Percentiles rank a stretch among this genome's conserved stretches.
These are phyloP conservation scores for Solanum sparsipilum DNA, from an alignment of 257 asterid species.

Conservation along the genomic window DNA sequence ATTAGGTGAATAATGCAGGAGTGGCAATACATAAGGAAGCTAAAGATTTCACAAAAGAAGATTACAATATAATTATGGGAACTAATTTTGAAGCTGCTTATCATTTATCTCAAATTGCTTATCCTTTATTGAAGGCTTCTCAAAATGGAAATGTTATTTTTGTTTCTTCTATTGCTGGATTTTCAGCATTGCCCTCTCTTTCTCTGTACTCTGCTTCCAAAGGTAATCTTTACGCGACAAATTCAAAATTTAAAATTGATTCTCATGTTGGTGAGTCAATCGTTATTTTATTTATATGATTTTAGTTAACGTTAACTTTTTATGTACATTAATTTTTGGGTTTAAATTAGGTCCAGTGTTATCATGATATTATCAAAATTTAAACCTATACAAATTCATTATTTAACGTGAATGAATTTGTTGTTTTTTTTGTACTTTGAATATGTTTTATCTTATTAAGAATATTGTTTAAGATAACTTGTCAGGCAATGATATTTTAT, in stretches of 20 bases:
- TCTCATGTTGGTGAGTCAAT: not conserved
- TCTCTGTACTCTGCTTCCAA: slow-evolving; percentile 30
- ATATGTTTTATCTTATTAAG: not conserved
- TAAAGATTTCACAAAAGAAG: not conserved
- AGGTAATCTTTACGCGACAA: not conserved
- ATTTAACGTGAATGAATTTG: not conserved
- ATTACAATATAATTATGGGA: slow-evolving; percentile 23
- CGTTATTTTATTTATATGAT: not conserved
- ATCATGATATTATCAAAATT: not conserved
- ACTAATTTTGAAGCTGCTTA: slow-evolving; percentile 35
- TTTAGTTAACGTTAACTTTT: not conserved
- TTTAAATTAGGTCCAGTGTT: too few relatives aligned
- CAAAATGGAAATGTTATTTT: slow-evolving; percentile 34
- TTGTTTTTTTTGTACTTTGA: not conserved
- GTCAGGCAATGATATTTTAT: not conserved
- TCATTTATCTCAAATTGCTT: slow-evolving; percentile 35
- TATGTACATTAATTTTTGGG: too few relatives aligned
- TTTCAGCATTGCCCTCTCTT: slow-evolving; percentile 16
- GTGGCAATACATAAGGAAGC: not conserved
- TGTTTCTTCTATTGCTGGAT: slow-evolving; percentile 31
- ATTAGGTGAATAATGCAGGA: not conserved
- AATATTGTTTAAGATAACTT: too few relatives aligned
- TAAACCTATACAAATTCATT: not conserved
- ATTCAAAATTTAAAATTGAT: too few relatives aligned
- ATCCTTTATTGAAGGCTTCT: slow-evolving; percentile 35